Evolutionary conservation across 2,329 filamentous ascomycete species (phyloP), one percentile per base, ranked within the genome.

Genomic region (Botryotinia narcissicola): DNA sequence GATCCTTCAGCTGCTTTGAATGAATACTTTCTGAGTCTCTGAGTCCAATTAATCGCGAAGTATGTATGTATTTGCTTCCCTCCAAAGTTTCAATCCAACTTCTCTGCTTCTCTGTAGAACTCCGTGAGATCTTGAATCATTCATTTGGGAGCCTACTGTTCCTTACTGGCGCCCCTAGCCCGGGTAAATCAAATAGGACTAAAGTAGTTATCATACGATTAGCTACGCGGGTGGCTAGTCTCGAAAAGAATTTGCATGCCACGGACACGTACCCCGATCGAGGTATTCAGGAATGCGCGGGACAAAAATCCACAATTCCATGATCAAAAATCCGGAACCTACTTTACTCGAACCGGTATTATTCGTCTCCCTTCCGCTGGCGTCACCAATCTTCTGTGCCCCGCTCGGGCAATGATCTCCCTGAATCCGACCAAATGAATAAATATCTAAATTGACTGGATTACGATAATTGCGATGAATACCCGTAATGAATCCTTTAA

Each of bases 351-450:
- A 63, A 71, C 59, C 59, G 37, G 67, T 61, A 60, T 37, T 35
- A 42, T 46, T 70, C 59, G 32, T 63, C 59, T 71, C 69, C 59
- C 66, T 68, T 68, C 66, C 48, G 35, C 66, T 68, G 66, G 66
- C 37, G 66, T 68, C 18, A 68, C 66, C 48, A 68, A 68, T 68
- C 46, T 67, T 37, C 32, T 32, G 0, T 25, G 22, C 64, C 25
- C 25, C 63, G 32, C 32, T 46, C 46, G 35, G 48, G 25, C 35
- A 57, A 51, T 16, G 66, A 68, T 40, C 66, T 42, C 69, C 14
- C n/a, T 22, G 42, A n/a, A 64, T 51, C 42, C 57, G 32, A 42
- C 61, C 32, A 51, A 51, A n/a, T 35, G 63, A 51, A 48, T 29
- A 25, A 35, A 51, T 37, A 20, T 20, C 4, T 18, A 37, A 67